Evolutionary conservation across 2,329 filamentous ascomycete species (phyloP).

Genomic region (Cladophialophora bantiana): DNA sequence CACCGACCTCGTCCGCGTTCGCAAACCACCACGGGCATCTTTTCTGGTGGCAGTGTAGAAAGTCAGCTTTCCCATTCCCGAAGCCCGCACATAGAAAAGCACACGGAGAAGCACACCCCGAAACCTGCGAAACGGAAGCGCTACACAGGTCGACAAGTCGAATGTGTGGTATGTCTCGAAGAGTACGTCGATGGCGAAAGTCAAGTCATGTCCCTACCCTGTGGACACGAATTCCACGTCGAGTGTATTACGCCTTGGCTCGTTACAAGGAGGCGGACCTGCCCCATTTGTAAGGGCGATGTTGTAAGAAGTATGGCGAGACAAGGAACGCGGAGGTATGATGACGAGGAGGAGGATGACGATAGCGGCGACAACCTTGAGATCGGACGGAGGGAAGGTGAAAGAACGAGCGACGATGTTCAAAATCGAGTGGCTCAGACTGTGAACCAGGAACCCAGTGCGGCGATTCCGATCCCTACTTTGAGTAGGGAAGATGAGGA

Average conservation of each 20-base stretch:
- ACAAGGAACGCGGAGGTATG: conserved; percentile 34
- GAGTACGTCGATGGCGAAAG: conserved; percentile 96
- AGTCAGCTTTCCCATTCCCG: conserved; percentile 25
- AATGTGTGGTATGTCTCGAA: conserved; percentile 96
- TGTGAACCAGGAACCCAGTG: conserved; percentile 57
- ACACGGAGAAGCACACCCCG: conserved; percentile 40
- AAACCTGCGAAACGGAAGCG: conserved; percentile 55
- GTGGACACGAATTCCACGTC: conserved; percentile 95
- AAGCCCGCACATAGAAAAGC: conserved; percentile 41
- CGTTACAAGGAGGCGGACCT: conserved; percentile 93
- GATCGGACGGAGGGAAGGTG: conserved; percentile 27
- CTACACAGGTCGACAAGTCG: conserved; percentile 72
- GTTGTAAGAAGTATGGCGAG: conserved; percentile 74
- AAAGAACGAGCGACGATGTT: conserved; percentile 53
- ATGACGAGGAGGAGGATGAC: conserved; percentile 24
- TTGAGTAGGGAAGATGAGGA: conserved; percentile 49
- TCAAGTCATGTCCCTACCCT: conserved; percentile 94
- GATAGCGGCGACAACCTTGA: neutral
- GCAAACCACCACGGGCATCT: conserved; percentile 47
- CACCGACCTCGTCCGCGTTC: conserved; percentile 47
- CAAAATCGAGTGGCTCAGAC: conserved; percentile 55
- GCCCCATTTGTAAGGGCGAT: conserved; percentile 97
- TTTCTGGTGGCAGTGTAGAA: conserved; percentile 32
- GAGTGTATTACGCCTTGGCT: conserved; percentile 99
- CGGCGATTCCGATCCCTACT: conserved; percentile 56